These are phyloP conservation scores for Plasmopara viticola DNA, from an alignment of 352 stramenopile genomes.

Conservation along the genomic window DNA sequence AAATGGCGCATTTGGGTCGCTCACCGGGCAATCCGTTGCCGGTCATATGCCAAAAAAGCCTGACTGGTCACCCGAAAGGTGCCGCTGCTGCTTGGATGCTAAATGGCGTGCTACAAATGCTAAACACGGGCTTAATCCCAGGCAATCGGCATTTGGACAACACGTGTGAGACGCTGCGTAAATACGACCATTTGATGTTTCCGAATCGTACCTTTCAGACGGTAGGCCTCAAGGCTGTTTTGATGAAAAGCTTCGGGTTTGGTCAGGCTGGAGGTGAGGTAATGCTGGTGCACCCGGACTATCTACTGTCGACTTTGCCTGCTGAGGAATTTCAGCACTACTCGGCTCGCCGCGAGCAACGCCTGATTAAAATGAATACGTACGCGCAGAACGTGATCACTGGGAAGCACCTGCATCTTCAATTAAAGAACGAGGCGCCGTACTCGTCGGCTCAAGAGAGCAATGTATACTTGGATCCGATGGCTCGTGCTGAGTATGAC, in stretches of 20 bases:
- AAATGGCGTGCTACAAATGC: slow-evolving; percentile 75
- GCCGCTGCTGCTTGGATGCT: slow-evolving; percentile 78
- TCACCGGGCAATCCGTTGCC: slow-evolving; percentile 68
- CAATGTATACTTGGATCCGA: slow-evolving; percentile 82
- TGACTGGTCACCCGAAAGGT: slow-evolving; percentile 81
- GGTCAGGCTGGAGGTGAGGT: slow-evolving; percentile 70
- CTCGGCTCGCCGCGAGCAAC: slow-evolving; percentile 46
- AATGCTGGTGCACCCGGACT: slow-evolving; percentile 57
- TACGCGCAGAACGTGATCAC: slow-evolving; percentile 72
- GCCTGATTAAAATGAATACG: slow-evolving; percentile 64
- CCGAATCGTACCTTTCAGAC: slow-evolving; percentile 78
- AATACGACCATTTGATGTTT: slow-evolving; percentile 77
- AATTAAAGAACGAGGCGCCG: slow-evolving; percentile 77
- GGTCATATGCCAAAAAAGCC: slow-evolving; percentile 77
- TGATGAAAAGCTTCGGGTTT: slow-evolving; percentile 85
- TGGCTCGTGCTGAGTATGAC: slow-evolving; percentile 71
- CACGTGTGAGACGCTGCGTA: slow-evolving; percentile 52
- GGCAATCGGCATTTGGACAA: slow-evolving; percentile 84
- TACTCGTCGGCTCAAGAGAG: slow-evolving; percentile 79
- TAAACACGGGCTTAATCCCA: slow-evolving; percentile 69
- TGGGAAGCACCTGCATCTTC: slow-evolving; percentile 67
- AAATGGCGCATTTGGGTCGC: slow-evolving; percentile 71
- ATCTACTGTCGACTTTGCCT: slow-evolving; percentile 15
- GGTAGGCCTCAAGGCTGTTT: slow-evolving; percentile 62
- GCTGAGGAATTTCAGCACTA: slow-evolving; percentile 52